These are phyloP conservation scores for Naganishia sp. DNA, from an alignment of 1,284 basidiomycete species.

Conservation along the genomic window DNA sequence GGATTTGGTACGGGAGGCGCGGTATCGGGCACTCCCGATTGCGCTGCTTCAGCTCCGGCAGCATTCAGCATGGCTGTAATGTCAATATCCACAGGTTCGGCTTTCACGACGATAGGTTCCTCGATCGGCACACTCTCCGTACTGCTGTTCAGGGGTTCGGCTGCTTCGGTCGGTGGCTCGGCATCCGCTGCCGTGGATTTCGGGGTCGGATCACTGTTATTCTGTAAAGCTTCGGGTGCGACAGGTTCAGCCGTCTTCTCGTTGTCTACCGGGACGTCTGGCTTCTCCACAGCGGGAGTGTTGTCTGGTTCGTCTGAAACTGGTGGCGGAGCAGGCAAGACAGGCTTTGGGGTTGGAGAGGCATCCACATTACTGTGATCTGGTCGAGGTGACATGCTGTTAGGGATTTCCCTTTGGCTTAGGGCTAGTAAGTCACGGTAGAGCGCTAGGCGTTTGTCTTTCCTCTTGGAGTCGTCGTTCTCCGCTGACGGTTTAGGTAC, in stretches of 20 bases:
- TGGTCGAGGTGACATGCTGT: not conserved
- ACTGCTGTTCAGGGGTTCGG: not conserved
- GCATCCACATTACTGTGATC: not conserved
- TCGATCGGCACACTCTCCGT: not conserved
- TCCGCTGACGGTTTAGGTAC: not conserved
- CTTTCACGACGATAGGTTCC: conserved; percentile 10
- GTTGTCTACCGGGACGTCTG: not conserved
- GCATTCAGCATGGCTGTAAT: not conserved
- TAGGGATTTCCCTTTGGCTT: not conserved
- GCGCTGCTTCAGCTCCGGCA: not conserved
- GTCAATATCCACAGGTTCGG: conserved; percentile 19
- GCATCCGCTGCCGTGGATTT: not conserved
- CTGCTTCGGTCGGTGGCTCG: not conserved
- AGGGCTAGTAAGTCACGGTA: not conserved
- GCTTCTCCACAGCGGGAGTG: not conserved
- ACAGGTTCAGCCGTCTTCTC: not conserved
- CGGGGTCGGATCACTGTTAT: too few relatives aligned
- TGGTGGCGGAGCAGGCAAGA: not conserved
- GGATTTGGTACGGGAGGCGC: not conserved
- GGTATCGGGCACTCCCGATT: not conserved
- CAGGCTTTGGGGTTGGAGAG: not conserved
- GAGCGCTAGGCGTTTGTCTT: not conserved
- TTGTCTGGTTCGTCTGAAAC: not conserved
- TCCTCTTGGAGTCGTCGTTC: not conserved
- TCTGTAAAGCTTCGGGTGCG: not conserved